Evolutionary conservation across 2,329 filamentous ascomycete genomes (phyloP).

Genomic region (Aureobasidium sp.): DNA sequence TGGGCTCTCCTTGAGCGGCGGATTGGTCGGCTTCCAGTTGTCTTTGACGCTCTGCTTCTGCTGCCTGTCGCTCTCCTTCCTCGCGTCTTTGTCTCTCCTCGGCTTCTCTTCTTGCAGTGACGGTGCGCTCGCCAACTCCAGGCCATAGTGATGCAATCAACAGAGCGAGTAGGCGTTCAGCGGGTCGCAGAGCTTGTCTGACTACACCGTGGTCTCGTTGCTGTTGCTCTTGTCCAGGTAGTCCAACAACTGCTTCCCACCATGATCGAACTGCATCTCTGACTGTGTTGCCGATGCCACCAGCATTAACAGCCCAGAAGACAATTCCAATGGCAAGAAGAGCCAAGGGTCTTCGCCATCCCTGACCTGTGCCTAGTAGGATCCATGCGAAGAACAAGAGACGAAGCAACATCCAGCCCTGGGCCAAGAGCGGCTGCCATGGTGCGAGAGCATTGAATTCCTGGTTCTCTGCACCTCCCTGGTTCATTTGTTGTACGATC

Average conservation of each 20-base stretch:
- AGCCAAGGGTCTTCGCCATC: slow-evolving; percentile 34
- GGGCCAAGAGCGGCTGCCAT: slow-evolving; percentile 30
- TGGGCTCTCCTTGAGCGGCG: neutral
- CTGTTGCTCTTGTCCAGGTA: slow-evolving; percentile 13
- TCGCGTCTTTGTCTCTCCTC: slow-evolving; percentile 27
- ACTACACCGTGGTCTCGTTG: slow-evolving; percentile 18
- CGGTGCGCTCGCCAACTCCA: slow-evolving; percentile 53
- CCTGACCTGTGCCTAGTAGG: slow-evolving; percentile 40
- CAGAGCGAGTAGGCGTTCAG: slow-evolving; percentile 51
- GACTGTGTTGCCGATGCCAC: slow-evolving; percentile 9
- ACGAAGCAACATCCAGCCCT: slow-evolving; percentile 50
- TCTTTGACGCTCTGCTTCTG: slow-evolving; percentile 11
- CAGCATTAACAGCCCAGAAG: slow-evolving; percentile 33
- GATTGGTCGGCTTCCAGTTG: neutral
- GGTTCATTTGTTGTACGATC: neutral
- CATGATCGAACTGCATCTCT: slow-evolving; percentile 30
- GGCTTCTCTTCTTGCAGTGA: slow-evolving; percentile 43
- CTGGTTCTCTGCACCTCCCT: neutral
- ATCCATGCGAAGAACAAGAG: slow-evolving; percentile 52
- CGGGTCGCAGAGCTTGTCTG: slow-evolving; percentile 32
- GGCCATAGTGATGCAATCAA: slow-evolving; percentile 55
- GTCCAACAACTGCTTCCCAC: slow-evolving; percentile 36
- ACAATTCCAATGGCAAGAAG: slow-evolving; percentile 30
- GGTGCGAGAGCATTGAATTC: slow-evolving; percentile 9
- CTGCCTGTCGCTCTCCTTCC: slow-evolving; percentile 11